Evolutionary conservation across 1,284 basidiomycete genomes (phyloP).

Genomic region (Trichosporon sp.): DNA sequence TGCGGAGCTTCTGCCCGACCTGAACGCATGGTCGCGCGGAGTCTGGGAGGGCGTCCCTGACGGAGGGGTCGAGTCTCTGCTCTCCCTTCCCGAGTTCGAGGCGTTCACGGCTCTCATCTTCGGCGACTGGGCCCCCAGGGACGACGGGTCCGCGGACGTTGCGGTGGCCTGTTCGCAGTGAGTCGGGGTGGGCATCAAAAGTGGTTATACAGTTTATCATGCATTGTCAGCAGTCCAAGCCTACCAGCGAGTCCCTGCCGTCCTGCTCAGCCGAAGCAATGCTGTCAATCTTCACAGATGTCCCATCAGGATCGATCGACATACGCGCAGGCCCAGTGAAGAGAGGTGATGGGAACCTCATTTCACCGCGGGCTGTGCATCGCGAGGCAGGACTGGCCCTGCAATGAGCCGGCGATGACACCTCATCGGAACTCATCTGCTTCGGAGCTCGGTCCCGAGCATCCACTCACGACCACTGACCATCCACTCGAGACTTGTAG

Average conservation of each 20-base stretch:
- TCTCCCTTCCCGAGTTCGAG: constrained; percentile 41
- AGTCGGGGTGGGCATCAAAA: background rate
- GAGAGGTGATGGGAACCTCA: too few species aligned
- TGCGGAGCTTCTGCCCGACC: constrained; percentile 43
- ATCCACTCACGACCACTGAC: too few species aligned
- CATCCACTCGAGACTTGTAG: too few species aligned
- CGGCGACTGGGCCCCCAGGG: constrained; percentile 45
- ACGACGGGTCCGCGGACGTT: background rate
- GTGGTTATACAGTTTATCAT: background rate
- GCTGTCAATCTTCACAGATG: too few species aligned
- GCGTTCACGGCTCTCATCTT: constrained; percentile 47
- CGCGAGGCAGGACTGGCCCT: too few species aligned
- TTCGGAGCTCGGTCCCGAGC: too few species aligned
- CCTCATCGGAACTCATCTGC: too few species aligned
- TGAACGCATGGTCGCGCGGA: constrained; percentile 42
- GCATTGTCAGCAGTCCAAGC: background rate
- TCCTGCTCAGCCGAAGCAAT: background rate
- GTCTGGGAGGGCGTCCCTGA: constrained; percentile 48
- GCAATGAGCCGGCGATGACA: too few species aligned
- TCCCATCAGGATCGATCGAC: too few species aligned
- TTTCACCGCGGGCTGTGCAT: too few species aligned
- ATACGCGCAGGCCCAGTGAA: too few species aligned
- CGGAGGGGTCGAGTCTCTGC: constrained; percentile 41
- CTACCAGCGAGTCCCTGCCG: background rate
- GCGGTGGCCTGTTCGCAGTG: constrained; percentile 1